A percentile compares a stretch with the other conserved stretches of the same genome.
These are phyloP conservation scores for Torulaspora maleeae DNA, from an alignment of 805 yeast genomes.

Conservation along the genomic window DNA sequence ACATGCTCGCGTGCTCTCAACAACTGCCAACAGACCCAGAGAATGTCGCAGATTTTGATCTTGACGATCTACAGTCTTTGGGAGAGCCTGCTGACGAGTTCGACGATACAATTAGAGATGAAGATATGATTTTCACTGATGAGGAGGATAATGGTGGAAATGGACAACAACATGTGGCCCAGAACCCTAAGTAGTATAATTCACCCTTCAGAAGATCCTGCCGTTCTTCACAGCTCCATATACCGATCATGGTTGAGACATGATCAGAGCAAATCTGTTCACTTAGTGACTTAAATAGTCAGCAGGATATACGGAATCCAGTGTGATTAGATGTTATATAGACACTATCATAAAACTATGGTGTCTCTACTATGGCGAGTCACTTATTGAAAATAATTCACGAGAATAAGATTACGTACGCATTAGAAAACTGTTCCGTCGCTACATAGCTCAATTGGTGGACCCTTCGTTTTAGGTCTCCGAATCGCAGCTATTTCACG, in stretches of 20 bases:
- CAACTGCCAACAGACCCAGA: conserved; percentile 82
- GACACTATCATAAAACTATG: neutral
- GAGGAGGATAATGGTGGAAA: conserved; percentile 20
- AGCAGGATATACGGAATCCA: too few species aligned
- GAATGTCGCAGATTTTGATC: conserved; percentile 62
- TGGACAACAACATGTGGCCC: conserved; percentile 3
- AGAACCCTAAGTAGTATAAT: conserved; percentile 2
- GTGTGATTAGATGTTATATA: neutral
- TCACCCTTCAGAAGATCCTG: neutral
- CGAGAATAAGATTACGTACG: too few species aligned
- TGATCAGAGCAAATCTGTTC: too few species aligned
- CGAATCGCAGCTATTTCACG: conserved; percentile 51
- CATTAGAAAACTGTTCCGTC: conserved; percentile 60
- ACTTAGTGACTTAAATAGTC: neutral
- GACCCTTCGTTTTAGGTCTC: conserved; percentile 50
- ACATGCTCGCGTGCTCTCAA: conserved; percentile 89
- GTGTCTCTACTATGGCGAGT: neutral
- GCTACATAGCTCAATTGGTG: conserved; percentile 57
- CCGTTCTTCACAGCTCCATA: neutral
- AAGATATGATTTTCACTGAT: conserved; percentile 33
- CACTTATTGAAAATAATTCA: neutral
- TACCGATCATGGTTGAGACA: too few species aligned
- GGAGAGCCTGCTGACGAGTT: conserved; percentile 40
- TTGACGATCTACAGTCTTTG: conserved; percentile 49
- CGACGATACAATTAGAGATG: conserved; percentile 27